A percentile compares a stretch with the other conserved stretches of the same genome.
Conservation (phyloP, 2,329 filamentous ascomycete species). For the Fusarium incarnatum region DNA sequence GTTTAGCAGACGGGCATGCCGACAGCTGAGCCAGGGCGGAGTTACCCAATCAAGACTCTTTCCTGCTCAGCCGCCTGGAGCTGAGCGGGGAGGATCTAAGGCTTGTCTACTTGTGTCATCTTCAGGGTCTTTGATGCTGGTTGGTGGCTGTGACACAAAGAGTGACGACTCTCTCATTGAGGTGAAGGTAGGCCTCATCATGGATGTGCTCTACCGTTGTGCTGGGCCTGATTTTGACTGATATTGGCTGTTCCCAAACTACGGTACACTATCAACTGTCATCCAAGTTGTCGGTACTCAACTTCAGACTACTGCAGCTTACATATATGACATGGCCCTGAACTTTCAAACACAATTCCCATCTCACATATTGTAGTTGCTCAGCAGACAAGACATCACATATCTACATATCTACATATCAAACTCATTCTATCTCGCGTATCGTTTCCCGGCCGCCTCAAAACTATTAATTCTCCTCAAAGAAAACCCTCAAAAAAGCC, state of each 20-base stretch:
- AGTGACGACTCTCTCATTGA: not conserved
- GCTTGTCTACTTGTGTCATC: constrained; percentile 43
- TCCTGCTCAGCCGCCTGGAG: constrained; percentile 28
- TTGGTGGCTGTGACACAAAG: constrained; percentile 17
- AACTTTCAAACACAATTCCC: not conserved
- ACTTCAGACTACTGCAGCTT: not conserved
- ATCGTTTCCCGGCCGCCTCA: constrained; percentile 11
- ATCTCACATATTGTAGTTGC: not conserved
- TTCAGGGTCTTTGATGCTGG: constrained; percentile 18
- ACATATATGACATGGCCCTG: not conserved
- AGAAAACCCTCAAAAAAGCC: constrained; percentile 19
- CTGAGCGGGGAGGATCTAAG: constrained; percentile 23
- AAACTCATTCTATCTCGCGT: constrained; percentile 2
- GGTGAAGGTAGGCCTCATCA: constrained; percentile 5
- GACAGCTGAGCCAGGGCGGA: constrained; percentile 43
- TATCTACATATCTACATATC: constrained; percentile 20
- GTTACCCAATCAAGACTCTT: constrained; percentile 27
- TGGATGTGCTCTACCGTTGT: constrained; percentile 4
- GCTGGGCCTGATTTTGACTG: constrained; percentile 7
- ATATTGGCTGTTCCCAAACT: not conserved
- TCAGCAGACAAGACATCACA: constrained; percentile 9
- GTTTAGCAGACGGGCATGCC: constrained; percentile 45
- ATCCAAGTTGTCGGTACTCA: constrained; percentile 18
- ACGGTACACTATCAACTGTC: not conserved
- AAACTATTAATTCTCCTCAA: not conserved